These are phyloP conservation scores for Fusarium robinianum DNA, from an alignment of 2,329 filamentous ascomycete genomes.

Conservation along the genomic window DNA sequence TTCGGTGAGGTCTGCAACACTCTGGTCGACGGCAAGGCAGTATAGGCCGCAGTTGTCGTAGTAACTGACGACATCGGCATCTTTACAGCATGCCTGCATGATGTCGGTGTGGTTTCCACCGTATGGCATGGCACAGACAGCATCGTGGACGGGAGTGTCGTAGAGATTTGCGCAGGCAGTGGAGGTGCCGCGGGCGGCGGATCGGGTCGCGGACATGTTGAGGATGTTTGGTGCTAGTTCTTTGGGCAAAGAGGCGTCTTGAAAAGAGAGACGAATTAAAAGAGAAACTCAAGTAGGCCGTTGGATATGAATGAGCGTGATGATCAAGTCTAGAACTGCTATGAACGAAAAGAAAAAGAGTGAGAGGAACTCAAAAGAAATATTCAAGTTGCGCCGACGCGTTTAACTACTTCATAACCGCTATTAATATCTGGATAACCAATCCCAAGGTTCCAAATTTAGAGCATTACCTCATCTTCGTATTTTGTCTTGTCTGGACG, in stretches of 20 bases:
- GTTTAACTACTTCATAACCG: too few species aligned
- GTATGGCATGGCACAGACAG: slow-evolving; percentile 50
- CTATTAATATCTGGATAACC: too few species aligned
- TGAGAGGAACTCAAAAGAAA: too few species aligned
- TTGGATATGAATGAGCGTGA: too few species aligned
- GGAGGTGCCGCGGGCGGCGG: slow-evolving; percentile 13
- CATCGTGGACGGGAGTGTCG: slow-evolving; percentile 49
- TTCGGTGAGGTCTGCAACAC: slow-evolving; percentile 34
- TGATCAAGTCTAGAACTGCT: too few species aligned
- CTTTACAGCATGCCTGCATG: slow-evolving; percentile 51
- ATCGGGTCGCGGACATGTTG: slow-evolving; percentile 30
- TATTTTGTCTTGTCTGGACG: too few species aligned
- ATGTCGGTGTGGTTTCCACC: slow-evolving; percentile 48
- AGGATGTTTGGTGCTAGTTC: slow-evolving; percentile 11
- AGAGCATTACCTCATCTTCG: too few species aligned
- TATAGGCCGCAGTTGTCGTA: slow-evolving; percentile 54
- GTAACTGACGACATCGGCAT: slow-evolving; percentile 51
- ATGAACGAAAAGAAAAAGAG: too few species aligned
- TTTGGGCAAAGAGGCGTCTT: not conserved
- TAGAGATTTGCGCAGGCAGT: slow-evolving; percentile 40
- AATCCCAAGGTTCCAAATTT: too few species aligned
- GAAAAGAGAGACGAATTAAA: too few species aligned
- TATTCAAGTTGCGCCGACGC: too few species aligned
- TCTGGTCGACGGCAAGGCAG: slow-evolving; percentile 47
- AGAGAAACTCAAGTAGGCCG: too few species aligned